Evolutionary conservation across 1,284 basidiomycete genomes (phyloP), one percentile per base, ranked within the genome.

Genomic region (Mycena sp.): DNA sequence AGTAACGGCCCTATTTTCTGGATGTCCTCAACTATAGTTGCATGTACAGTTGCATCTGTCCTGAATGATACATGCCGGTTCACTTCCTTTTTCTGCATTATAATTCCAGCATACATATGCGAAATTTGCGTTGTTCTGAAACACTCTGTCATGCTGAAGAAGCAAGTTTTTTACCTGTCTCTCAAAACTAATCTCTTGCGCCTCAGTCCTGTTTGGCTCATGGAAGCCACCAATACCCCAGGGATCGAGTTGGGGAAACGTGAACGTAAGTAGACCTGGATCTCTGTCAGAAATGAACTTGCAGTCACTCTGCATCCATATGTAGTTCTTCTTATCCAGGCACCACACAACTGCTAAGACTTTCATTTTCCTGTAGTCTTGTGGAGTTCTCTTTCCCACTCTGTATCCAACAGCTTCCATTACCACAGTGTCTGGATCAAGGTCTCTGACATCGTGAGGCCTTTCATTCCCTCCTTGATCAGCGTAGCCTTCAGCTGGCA

Each of bases 151-250:
- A 6, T 45, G n/a, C 12, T 37, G 43, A 0, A 49, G 14, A 0
- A 57, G 25, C 7, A 49, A 17, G 14, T 49, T 48, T 10, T 17
- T 21, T 2, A 49, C 44, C 35, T 57, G 55, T 0, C 37, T 14
- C 7, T 57, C 55, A 14, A 40, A 48, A 16, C 17, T 19, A 0
- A 56, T 28, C 1, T 19, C 2, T 9, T 55, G 41, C 10, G 32
- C 4, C 1, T 21, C 23, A 1, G 23, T 38, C n/a, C 56, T n/a
- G n/a, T 25, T 28, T 1, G 57, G 57, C 4, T 59, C 29, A 16
- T 52, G 2, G 2, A 59, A 52, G 0, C 48, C 57, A 1, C 57
- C 57, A 6, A 59, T 59, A 3, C 57, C 57, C 57, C 57, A 59
- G 0, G 57, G 57, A 17, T 59, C 57, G 3, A 52, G 11, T 0